Evolutionary conservation across 179 eudicot species (phyloP).

Genomic region (Nepenthes alata): DNA sequence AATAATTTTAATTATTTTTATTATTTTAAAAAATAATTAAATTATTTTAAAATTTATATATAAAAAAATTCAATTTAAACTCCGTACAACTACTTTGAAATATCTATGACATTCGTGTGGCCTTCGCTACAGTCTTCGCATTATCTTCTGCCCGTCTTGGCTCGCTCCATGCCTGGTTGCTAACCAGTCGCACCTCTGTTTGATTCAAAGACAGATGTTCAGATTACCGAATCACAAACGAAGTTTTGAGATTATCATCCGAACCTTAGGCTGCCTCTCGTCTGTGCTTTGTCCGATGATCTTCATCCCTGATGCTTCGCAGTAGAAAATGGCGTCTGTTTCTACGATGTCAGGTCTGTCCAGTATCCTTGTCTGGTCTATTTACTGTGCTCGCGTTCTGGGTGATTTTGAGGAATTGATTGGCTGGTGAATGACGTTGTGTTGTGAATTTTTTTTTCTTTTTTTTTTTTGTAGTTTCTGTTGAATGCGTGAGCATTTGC

Average conservation of each 20-base stretch:
- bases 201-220: too few relatives aligned
- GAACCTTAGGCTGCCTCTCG: slow-evolving; percentile 2
- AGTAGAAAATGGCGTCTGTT: slow-evolving; percentile 63
- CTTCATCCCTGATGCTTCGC: slow-evolving; percentile 43
- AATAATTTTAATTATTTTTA: too few relatives aligned
- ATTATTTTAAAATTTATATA: too few relatives aligned
- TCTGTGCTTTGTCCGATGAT: slow-evolving; percentile 5
- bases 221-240: too few relatives aligned
- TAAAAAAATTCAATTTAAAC: too few relatives aligned
- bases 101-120: slow-evolving; percentile 28
- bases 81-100: too few relatives aligned
- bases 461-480: slow-evolving; percentile 37
- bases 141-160: slow-evolving; percentile 6
- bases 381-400: slow-evolving; percentile 1
- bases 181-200: too few relatives aligned
- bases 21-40: too few relatives aligned
- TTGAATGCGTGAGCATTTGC: slow-evolving; percentile 72
- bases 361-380: slow-evolving; percentile 2
- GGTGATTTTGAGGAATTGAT: background rate
- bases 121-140: slow-evolving; percentile 23
- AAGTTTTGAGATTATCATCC: slow-evolving; percentile 5
- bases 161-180: slow-evolving; percentile 5
- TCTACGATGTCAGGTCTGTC: slow-evolving; percentile 53
- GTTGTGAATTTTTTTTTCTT: background rate
- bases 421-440: background rate